Evolutionary conservation across 2,329 filamentous ascomycete species (phyloP).

Genomic region (Alternaria brassicae): DNA sequence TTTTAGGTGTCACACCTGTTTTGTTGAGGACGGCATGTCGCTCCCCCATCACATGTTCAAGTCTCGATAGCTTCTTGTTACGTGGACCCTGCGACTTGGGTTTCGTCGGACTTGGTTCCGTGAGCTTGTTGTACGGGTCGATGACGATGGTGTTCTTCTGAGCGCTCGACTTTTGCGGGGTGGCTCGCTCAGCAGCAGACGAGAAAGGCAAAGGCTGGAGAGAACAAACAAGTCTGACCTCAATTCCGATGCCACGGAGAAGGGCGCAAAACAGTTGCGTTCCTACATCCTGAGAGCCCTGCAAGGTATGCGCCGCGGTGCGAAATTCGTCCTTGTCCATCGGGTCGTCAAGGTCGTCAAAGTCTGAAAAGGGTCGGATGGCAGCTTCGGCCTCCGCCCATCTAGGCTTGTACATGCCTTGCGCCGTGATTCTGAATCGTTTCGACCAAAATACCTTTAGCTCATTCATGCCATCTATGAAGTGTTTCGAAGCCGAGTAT

Average conservation of each 20-base stretch:
- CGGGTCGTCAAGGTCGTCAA: slow-evolving; percentile 70
- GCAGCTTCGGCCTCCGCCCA: slow-evolving; percentile 75
- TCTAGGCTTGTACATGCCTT: slow-evolving; percentile 53
- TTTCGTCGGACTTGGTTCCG: slow-evolving; percentile 26
- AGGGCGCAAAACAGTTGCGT: slow-evolving; percentile 91
- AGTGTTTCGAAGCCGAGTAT: slow-evolving; percentile 76
- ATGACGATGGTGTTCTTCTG: slow-evolving; percentile 36
- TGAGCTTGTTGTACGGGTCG: slow-evolving; percentile 42
- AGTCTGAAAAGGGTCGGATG: slow-evolving; percentile 60
- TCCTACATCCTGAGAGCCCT: slow-evolving; percentile 87
- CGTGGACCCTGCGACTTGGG: slow-evolving; percentile 30
- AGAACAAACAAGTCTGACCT: slow-evolving; percentile 85
- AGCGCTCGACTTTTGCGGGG: slow-evolving; percentile 32
- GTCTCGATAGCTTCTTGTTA: slow-evolving; percentile 41
- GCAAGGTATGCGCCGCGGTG: slow-evolving; percentile 69
- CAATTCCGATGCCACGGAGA: slow-evolving; percentile 80
- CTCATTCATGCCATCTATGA: slow-evolving; percentile 79
- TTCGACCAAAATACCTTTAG: slow-evolving; percentile 70
- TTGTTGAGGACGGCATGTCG: slow-evolving; percentile 34
- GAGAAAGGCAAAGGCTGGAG: slow-evolving; percentile 80
- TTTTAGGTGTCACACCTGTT: slow-evolving; percentile 43
- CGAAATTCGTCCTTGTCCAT: slow-evolving; percentile 77
- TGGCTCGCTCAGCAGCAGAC: slow-evolving; percentile 46
- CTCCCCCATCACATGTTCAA: slow-evolving; percentile 44
- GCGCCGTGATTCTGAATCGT: slow-evolving; percentile 73